Base-by-base conservation (phyloP, 768 basidiomycete species). In the Trametes elegans region DNA sequence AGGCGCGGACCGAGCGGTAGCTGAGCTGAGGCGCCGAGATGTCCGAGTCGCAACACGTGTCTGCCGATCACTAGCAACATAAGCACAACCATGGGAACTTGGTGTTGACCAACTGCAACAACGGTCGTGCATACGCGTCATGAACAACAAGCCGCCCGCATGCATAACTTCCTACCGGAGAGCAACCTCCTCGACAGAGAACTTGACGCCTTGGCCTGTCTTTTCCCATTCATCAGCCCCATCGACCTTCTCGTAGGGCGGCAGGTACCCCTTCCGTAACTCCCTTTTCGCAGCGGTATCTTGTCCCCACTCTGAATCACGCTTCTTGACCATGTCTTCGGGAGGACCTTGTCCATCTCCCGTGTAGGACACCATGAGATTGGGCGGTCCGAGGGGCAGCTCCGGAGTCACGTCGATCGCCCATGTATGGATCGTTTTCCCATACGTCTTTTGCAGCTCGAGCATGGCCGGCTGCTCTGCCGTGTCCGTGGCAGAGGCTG, bases 281-380 rank as follows among this genome's bases (percentile, higher is more conserved):
- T 68, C 57, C 44, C 63, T 66, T 66, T 78, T 79, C 18, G 60
- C 45, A 34, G 62, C 58, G 1, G 73, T 72, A 23, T 66, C 65
- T 18, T 74, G 70, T 5, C 71, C 72, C n/a, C 63, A 56, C 41
- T 62, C 61, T 42, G 66, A 57, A 46, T 77, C 76, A 21, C 73
- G 59, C 48, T 64, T 57, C 39, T 64, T 57, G 47, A 80, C 38
- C 19, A 68, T 39, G 26, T 65, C 55, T 51, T 66, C 45, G 14
- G 70, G 68, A 44, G 70, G 64, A 14, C 54, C 61, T 40, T 77
- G 73, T 6, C 65, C 66, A 44, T 76, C 71, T 1, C 49, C 62
- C 9, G 75, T 75, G 59, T 72, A 74, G 19, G 73, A 67, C 71
- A 77, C 74, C 79, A 80, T 78, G 41, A 79, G 68, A 34, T 70